Evolutionary conservation across 1,284 basidiomycete genomes (phyloP), one percentile per base, ranked within the genome.

Genomic region (Apiotrichum sp.): DNA sequence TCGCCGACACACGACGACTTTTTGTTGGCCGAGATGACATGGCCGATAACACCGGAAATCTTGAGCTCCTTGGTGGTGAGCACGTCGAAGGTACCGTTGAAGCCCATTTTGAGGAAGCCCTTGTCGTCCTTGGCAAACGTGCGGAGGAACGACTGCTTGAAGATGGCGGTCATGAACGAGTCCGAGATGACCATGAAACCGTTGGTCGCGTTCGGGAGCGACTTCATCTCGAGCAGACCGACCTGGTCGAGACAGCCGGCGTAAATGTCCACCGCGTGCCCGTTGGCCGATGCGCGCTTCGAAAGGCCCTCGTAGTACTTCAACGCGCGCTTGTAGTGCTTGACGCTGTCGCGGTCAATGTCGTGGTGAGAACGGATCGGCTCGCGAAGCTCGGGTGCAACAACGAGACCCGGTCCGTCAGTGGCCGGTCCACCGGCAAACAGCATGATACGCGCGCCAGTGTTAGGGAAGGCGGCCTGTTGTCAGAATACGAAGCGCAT

Each of bases 321-420:
- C 66, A 85, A 85, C 29, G 96, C 93, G 52, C 93, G 88, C 81
- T 98, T 98, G 79, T 88, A 98, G 76, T 98, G 93, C 78, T 96
- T 98, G 50, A 89, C 93, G 66, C 86, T 89, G 77, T 99, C 96
- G 50, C 93, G 83, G 72, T 99, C 96, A 70, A 98, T 98, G 74
- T 99, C 95, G 79, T 98, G 95, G 77, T 99, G 96, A 3, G 93
- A 98, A 57, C 95, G 88, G 65, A 99, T 98, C 2, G 95, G 92
- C 74, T 99, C 95, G 75, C 92, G 89, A 48, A 98, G 81, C 78
- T 98, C 95, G 66, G 92, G 90, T 74, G 83, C 87, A 56, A 98
- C 96, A 41, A 98, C 95, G 83, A 95, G 86, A 36, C 96, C 96
- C 0, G 95, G 95, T 3, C 95, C 95, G 72, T 98, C 93, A 3